Evolutionary conservation across 768 basidiomycete species (phyloP).

Genomic region (Tricholoma sp.): DNA sequence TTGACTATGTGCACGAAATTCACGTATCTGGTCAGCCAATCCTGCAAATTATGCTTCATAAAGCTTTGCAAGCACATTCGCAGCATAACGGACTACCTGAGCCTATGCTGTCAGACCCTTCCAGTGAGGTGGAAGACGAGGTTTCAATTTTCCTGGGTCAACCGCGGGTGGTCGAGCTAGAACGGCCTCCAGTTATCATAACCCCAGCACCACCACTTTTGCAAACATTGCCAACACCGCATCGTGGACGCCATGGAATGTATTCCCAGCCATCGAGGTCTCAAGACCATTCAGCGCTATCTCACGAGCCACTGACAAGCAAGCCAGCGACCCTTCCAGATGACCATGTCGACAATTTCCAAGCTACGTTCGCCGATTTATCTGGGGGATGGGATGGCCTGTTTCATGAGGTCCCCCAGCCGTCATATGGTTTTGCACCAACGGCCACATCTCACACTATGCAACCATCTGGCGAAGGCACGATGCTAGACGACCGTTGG

Average conservation of each 20-base stretch:
- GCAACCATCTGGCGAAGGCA: conserved; percentile 10
- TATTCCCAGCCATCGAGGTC: background rate
- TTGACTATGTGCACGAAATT: background rate
- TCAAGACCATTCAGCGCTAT: background rate
- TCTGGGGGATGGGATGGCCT: conserved; percentile 33
- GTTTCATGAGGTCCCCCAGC: conserved; percentile 30
- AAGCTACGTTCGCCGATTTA: conserved; percentile 24
- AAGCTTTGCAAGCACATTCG: conserved; percentile 30
- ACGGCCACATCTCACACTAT: conserved; percentile 1
- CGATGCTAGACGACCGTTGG: conserved; percentile 35
- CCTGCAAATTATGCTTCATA: conserved; percentile 38
- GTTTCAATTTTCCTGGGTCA: conserved; percentile 30
- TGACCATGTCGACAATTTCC: conserved; percentile 3
- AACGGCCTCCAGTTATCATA: background rate
- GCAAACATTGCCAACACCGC: background rate
- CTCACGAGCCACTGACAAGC: background rate
- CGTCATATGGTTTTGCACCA: conserved; percentile 11
- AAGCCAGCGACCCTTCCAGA: background rate
- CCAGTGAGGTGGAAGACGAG: conserved; percentile 22
- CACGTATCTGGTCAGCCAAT: conserved; percentile 31
- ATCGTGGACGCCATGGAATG: background rate
- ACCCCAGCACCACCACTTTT: background rate
- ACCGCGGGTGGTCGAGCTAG: conserved; percentile 22
- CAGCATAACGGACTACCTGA: conserved; percentile 10
- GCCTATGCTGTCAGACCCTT: conserved; percentile 12